phyloP scores from a whole-genome alignment of 495 filamentous ascomycete genomes.

The Tuber melanosporum region DNA sequence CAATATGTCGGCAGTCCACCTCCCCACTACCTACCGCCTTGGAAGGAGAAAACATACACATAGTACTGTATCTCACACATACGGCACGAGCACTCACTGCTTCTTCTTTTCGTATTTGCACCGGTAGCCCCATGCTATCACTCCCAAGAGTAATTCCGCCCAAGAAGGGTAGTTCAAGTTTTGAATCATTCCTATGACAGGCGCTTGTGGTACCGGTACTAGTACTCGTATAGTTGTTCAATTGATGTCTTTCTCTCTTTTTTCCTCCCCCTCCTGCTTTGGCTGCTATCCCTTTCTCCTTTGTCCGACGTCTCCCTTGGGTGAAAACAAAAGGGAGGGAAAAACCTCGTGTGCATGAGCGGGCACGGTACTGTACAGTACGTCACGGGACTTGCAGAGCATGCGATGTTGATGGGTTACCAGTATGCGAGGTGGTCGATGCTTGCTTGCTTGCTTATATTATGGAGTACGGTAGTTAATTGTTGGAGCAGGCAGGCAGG shows the following conservation, averaged over 20 bases:
- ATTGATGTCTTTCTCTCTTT: no score
- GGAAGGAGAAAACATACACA: neutral
- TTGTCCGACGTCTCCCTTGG: neutral
- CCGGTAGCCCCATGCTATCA: neutral
- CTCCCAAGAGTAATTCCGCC: neutral
- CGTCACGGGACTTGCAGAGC: neutral
- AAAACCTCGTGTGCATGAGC: neutral
- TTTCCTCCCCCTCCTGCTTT: no score
- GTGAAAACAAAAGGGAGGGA: neutral
- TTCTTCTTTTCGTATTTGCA: neutral
- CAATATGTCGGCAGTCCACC: neutral
- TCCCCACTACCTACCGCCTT: neutral
- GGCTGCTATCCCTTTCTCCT: neutral
- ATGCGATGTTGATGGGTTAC: neutral
- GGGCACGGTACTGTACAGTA: neutral
- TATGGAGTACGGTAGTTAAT: neutral
- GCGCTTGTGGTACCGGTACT: neutral
- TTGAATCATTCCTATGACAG: neutral
- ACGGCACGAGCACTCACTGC: neutral
- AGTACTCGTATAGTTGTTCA: neutral
- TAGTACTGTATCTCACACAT: neutral
- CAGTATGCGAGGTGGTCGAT: neutral
- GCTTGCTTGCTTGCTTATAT: neutral
- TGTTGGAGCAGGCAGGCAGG: neutral
- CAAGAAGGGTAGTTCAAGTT: constrained; percentile 3